Conservation (phyloP, 2,329 filamentous ascomycete species). For the Pseudogymnoascus sp. region DNA sequence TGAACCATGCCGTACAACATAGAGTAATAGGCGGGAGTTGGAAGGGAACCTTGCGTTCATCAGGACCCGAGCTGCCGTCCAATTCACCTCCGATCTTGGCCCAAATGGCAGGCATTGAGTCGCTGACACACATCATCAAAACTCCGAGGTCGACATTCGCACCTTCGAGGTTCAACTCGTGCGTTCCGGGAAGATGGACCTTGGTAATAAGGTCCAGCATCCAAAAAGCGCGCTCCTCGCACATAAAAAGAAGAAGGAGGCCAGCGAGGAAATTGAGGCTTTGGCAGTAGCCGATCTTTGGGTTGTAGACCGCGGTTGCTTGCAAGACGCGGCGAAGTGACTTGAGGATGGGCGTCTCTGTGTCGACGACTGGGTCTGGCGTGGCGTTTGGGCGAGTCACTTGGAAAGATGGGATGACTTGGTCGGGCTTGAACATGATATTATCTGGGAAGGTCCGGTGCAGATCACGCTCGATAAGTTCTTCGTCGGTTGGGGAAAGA, state of each 20-base stretch:
- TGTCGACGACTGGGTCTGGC: conserved; percentile 28
- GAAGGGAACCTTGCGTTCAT: conserved; percentile 22
- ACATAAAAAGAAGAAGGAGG: conserved; percentile 78
- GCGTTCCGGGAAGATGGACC: conserved; percentile 80
- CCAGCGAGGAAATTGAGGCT: conserved; percentile 92
- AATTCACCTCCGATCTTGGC: conserved; percentile 76
- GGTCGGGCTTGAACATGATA: conserved; percentile 67
- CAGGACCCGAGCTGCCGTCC: conserved; percentile 34
- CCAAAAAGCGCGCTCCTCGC: conserved; percentile 86
- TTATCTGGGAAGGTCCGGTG: conserved; percentile 95
- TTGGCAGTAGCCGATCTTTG: conserved; percentile 88
- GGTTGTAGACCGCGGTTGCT: conserved; percentile 85
- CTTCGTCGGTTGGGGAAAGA: conserved; percentile 64
- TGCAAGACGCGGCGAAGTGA: conserved; percentile 77
- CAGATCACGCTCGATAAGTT: conserved; percentile 88
- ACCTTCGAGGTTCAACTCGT: conserved; percentile 81
- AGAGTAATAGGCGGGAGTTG: conserved; percentile 82
- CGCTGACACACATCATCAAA: conserved; percentile 77
- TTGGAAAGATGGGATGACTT: conserved; percentile 28
- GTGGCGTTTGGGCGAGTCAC: conserved; percentile 24
- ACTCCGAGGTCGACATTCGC: conserved; percentile 92
- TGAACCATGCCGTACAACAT: conserved; percentile 94
- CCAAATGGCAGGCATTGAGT: conserved; percentile 76
- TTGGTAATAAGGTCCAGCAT: conserved; percentile 87
- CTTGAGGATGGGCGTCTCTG: conserved; percentile 69